Evolutionary conservation across 2,329 filamentous ascomycete species (phyloP), one percentile per base, ranked within the genome.

Genomic region (Penicillium italicum): DNA sequence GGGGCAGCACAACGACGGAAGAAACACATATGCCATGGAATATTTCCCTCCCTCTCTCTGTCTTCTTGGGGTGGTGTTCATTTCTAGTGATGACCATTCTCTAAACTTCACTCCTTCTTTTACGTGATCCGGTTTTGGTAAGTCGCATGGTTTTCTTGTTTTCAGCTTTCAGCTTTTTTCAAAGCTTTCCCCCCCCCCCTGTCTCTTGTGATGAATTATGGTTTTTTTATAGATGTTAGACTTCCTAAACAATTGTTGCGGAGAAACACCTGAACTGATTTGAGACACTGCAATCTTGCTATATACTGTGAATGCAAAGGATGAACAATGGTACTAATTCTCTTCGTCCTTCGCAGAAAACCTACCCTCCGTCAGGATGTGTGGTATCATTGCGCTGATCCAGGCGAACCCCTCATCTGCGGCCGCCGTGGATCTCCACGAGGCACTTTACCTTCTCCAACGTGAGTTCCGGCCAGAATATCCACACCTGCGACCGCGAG

Each of bases 391-490:
- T 55, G 84, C 78, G 61, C 72, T 86, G 49, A 83, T 86, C 60
- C 78, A 86, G 58, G 84, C 82, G 59, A 80, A 85, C 65, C 74
- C 79, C 58, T 78, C 76, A 49, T 74, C 75, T 40, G 75, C 76
- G 50, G 72, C 75, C 49, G 86, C 85, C 31, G 78, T 84, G 58
- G 86, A 89, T 62, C 77, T 90, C 40, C 86, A 90, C 69, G 87
- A 90, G 72, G 80, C 82, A 38, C 77, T 89, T n/a, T 89, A 87
- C 73, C 85, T 85, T 65, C 82, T 90, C 10, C 87, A 87, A 70
- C 82, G 71, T 73, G 64, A 71, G 71, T 72, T 45, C 47, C 48
- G 40, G 50, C 50, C 42, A 43, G 50, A 50, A 50, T 26, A 44
- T 33, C 34, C 46, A 11, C 34, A 36, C 34, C n/a, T 41, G 48